Conservation (phyloP, 2,329 filamentous ascomycete genomes). For the Erysiphe pisi region DNA sequence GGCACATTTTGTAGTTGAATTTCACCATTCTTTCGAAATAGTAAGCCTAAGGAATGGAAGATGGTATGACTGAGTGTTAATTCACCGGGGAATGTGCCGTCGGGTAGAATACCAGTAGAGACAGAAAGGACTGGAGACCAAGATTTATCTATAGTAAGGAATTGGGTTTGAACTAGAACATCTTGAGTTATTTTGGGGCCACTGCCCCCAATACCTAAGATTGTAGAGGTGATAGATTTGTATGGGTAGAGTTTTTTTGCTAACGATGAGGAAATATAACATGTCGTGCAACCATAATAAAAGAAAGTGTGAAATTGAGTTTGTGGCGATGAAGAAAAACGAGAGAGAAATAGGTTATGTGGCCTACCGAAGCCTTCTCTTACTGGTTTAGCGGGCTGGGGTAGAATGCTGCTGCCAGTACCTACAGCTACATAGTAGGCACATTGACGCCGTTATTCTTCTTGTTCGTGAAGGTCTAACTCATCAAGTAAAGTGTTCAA, state of each 20-base stretch:
- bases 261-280: constrained; percentile 17
- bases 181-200: constrained; percentile 15
- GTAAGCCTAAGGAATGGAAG: neutral
- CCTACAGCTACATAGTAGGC: neutral
- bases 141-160: neutral
- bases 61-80: constrained; percentile 14
- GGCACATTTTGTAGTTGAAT: constrained; percentile 6
- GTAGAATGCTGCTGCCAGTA: neutral
- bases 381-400: neutral
- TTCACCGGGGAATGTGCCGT: constrained; percentile 19
- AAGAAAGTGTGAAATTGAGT: neutral
- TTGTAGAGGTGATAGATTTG: neutral
- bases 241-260: neutral
- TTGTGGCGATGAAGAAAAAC: neutral
- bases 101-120: neutral
- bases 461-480: neutral
- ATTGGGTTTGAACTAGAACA: neutral
- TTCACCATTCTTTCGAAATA: neutral
- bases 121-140: constrained; percentile 1
- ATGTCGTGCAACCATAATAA: constrained; percentile 10
- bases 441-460: neutral
- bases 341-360: neutral
- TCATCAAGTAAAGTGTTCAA: neutral
- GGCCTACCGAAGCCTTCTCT: constrained; percentile 2
- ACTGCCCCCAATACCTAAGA: constrained; percentile 1